phyloP scores from a whole-genome alignment of 2,329 filamentous ascomycete species.

The Trichophyton benhamiae region DNA sequence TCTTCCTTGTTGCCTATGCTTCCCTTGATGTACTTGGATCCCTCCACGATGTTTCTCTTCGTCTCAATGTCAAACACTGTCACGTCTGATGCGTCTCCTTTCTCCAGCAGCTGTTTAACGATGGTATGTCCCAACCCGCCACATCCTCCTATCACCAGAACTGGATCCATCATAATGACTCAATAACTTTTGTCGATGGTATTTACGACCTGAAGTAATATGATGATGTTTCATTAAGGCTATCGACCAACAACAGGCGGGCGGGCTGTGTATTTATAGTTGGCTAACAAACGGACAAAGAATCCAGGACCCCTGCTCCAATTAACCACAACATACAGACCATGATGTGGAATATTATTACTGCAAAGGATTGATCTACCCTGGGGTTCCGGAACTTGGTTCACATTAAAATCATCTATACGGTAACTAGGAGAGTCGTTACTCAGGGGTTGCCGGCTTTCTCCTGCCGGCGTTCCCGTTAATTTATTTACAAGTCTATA shows the following conservation, averaged over 20 bases:
- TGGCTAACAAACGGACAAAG: background rate
- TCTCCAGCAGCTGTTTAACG: background rate
- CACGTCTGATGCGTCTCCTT: background rate
- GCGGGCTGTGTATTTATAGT: background rate
- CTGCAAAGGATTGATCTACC: background rate
- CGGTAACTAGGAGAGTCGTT: background rate
- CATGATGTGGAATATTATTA: background rate
- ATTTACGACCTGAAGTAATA: background rate
- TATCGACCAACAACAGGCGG: background rate
- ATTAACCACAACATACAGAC: background rate
- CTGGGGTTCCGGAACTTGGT: background rate
- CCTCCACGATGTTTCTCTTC: background rate
- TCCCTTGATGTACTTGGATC: background rate
- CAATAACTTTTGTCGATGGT: background rate
- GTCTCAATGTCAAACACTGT: background rate
- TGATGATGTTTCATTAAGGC: background rate
- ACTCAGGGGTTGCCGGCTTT: background rate
- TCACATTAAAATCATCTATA: background rate
- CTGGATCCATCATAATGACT: background rate
- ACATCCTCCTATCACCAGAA: background rate
- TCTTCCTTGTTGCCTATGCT: conserved; percentile 22
- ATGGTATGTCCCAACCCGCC: background rate
- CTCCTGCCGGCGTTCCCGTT: background rate
- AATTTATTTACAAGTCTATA: background rate
- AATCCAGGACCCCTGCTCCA: background rate